phyloP scores from a whole-genome alignment of 306 rosid species.

The Dryas alaskensis region DNA sequence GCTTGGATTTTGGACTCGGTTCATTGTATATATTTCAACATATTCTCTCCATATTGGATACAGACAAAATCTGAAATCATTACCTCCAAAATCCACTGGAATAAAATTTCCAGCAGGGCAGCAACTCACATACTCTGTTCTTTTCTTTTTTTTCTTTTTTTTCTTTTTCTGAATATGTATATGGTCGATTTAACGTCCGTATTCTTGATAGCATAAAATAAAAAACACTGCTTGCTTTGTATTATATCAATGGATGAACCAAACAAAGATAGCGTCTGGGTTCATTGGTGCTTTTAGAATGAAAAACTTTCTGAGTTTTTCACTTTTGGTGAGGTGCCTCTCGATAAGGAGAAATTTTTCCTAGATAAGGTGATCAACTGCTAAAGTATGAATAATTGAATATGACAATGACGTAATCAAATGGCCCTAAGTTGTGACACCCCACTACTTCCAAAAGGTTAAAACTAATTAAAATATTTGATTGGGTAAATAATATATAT shows the following conservation, averaged over 20 bases:
- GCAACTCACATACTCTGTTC: background rate
- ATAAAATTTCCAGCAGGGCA: background rate
- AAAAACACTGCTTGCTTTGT: background rate
- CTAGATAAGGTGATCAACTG: too few relatives aligned
- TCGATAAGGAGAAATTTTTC: background rate
- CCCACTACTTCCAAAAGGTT: background rate
- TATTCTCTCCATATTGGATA: too few relatives aligned
- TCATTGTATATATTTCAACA: too few relatives aligned
- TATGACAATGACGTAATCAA: background rate
- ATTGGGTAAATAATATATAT: background rate
- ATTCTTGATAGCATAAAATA: slow-evolving; percentile 3
- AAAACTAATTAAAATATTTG: background rate
- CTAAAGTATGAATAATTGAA: background rate
- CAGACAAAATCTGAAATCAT: too few relatives aligned
- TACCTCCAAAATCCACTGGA: too few relatives aligned
- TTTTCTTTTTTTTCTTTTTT: background rate
- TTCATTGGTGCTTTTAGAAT: background rate
- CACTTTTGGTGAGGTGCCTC: background rate
- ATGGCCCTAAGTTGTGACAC: too few relatives aligned
- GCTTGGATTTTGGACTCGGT: background rate
- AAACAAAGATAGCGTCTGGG: slow-evolving; percentile 18
- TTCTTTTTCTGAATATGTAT: background rate
- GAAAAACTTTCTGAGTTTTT: background rate
- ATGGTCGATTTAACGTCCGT: slow-evolving; percentile 17
- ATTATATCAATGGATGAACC: background rate